phyloP scores from a whole-genome alignment of 2,329 filamentous ascomycete species.

The Fusarium bactridioides region DNA sequence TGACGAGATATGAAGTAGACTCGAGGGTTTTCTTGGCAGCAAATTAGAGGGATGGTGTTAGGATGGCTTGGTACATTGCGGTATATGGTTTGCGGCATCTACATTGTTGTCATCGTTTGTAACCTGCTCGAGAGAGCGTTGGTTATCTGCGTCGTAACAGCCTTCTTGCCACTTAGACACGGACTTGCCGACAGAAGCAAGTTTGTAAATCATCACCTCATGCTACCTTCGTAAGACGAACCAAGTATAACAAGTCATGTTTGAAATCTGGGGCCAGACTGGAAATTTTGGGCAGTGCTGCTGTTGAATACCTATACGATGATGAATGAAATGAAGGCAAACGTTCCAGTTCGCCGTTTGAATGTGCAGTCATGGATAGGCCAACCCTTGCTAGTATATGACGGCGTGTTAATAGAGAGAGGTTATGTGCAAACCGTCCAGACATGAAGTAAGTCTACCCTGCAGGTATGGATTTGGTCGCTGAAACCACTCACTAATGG shows the following conservation, averaged over 20 bases:
- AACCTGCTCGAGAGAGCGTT: not conserved
- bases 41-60: constrained; percentile 32
- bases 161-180: not conserved
- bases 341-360: not conserved
- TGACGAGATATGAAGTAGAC: constrained; percentile 39
- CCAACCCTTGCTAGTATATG: not conserved
- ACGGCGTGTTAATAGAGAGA: not conserved
- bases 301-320: not conserved
- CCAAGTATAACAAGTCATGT: not conserved
- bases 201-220: not conserved
- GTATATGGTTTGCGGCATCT: constrained; percentile 27
- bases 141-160: not conserved
- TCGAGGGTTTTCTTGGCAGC: constrained; percentile 23
- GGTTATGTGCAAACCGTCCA: not conserved
- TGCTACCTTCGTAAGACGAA: not conserved
- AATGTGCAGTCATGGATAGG: not conserved
- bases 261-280: not conserved
- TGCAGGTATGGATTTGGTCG: not conserved
- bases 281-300: not conserved
- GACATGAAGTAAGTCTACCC: not conserved
- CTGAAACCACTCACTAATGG: not conserved
- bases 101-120: constrained; percentile 30
- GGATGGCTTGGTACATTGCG: constrained; percentile 21
- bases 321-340: not conserved
- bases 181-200: not conserved